Evolutionary conservation across 176 grass and related monocot species (phyloP).

Genomic region (Carex scoparia): DNA sequence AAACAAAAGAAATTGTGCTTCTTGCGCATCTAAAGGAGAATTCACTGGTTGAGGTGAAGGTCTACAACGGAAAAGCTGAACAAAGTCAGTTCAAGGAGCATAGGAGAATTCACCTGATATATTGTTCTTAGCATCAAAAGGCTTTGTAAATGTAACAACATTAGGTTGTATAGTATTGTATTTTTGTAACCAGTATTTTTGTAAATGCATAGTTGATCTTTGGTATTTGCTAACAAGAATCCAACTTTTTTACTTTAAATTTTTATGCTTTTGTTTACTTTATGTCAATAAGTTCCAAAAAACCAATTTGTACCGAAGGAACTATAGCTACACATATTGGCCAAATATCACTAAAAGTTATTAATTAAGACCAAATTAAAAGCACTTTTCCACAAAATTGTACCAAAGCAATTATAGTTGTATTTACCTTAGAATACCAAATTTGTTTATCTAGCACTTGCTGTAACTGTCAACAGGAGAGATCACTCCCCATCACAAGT

Average conservation of each 20-base stretch:
- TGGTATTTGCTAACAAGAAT: too few species aligned
- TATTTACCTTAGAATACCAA: neutral
- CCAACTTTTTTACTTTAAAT: too few species aligned
- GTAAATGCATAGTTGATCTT: too few species aligned
- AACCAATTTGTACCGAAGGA: too few species aligned
- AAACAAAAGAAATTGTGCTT: neutral
- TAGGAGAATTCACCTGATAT: neutral
- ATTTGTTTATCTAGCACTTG: conserved; percentile 63
- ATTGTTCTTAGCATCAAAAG: neutral
- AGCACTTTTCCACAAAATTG: neutral
- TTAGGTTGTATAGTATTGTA: neutral
- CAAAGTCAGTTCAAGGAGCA: neutral
- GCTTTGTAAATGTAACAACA: neutral
- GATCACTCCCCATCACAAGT: too few species aligned
- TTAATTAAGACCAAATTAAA: neutral
- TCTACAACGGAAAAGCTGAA: too few species aligned
- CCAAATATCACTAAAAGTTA: neutral
- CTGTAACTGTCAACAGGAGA: conserved; percentile 30
- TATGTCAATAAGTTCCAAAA: too few species aligned
- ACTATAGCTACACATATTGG: too few species aligned
- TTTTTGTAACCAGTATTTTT: neutral
- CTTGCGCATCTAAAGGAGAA: conserved; percentile 13
- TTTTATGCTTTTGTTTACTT: too few species aligned
- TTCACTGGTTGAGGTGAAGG: conserved; percentile 9
- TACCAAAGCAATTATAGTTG: neutral